Base-by-base conservation (phyloP, 345 rosid species). In the Eucalyptus brandiana region DNA sequence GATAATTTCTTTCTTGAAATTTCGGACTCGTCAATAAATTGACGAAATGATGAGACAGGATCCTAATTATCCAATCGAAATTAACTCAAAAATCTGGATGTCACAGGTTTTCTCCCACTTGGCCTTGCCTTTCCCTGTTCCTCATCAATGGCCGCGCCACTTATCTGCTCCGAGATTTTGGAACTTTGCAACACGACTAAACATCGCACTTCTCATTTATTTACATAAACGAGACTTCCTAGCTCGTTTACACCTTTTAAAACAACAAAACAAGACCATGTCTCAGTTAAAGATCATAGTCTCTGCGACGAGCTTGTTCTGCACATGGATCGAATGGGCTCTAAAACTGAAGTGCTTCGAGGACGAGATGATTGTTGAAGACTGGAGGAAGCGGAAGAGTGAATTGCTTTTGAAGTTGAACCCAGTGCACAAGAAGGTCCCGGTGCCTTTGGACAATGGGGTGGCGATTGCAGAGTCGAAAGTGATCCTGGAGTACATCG, bases 241-340 rank as follows among this genome's bases (percentile, higher is more conserved):
- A 62, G 16, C 69, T 28, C 69, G 34, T 28, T 62, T 62, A 62
- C 69, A 1, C 69, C 28, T 0, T 0, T 62, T 30, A 28, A 60
- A 4, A 62, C 69, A 0, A 28, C 32, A 28, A 62, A 28, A 62
- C 69, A 62, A 28, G 4, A 62, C 16, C 34, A 62, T 62, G 88
- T 89, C 56, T 51, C 0, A 51, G 56, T 51, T 51, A 51, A 7
- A 51, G 23, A 51, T 18, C 23, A 51, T 51, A 51, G 56, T 51
- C 56, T 51, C 56, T 51, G 2, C 0, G 56, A 51, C 56, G 23
- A 51, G 23, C 23, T 51, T 51, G 0, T 23, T 88, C 72, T 88
- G 93, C 69, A 42, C 83, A 37, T 88, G 92, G 51, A 83, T 91
- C 4, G 90, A 89, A 80, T 90, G 93, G 92, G 91, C 93, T 6